Conservation (phyloP, 2,329 filamentous ascomycete genomes). For the Tolypocladium ophioglossoides region DNA sequence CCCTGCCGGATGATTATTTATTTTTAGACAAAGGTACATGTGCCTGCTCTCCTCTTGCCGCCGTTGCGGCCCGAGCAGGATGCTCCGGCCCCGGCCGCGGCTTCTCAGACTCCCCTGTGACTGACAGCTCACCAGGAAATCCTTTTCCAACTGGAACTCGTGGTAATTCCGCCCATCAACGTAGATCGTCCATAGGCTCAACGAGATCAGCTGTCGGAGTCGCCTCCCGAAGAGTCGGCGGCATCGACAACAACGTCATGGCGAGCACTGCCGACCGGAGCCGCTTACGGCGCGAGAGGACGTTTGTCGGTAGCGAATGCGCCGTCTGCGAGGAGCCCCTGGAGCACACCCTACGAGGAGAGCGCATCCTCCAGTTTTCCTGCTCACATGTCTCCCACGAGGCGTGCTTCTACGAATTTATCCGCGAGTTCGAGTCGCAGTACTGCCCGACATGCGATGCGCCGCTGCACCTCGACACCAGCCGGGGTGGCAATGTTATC, state of each 20-base stretch:
- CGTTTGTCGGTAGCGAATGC: slow-evolving; percentile 90
- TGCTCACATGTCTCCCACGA: slow-evolving; percentile 97
- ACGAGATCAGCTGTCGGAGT: slow-evolving; percentile 20
- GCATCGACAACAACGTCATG: slow-evolving; percentile 32
- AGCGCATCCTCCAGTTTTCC: slow-evolving; percentile 89
- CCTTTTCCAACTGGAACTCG: slow-evolving; percentile 16
- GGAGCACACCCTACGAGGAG: slow-evolving; percentile 87
- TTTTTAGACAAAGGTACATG: slow-evolving; percentile 30
- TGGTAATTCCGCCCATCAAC: slow-evolving; percentile 15
- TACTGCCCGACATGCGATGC: slow-evolving; percentile 92
- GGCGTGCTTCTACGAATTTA: slow-evolving; percentile 97
- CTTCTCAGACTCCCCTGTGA: neutral
- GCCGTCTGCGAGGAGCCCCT: slow-evolving; percentile 94
- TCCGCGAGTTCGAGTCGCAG: slow-evolving; percentile 86
- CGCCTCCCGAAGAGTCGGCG: slow-evolving; percentile 23
- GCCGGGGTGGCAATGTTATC: slow-evolving; percentile 82
- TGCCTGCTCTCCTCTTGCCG: neutral
- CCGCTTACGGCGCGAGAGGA: slow-evolving; percentile 76
- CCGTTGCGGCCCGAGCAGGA: neutral
- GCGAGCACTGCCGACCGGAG: slow-evolving; percentile 53
- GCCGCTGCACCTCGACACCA: slow-evolving; percentile 83
- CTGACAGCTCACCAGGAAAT: slow-evolving; percentile 8
- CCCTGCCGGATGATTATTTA: slow-evolving; percentile 19
- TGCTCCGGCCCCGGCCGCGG: neutral
- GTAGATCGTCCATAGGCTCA: slow-evolving; percentile 22